Evolutionary conservation across 345 rosid genomes (phyloP).

Genomic region (Boechera retrofracta): DNA sequence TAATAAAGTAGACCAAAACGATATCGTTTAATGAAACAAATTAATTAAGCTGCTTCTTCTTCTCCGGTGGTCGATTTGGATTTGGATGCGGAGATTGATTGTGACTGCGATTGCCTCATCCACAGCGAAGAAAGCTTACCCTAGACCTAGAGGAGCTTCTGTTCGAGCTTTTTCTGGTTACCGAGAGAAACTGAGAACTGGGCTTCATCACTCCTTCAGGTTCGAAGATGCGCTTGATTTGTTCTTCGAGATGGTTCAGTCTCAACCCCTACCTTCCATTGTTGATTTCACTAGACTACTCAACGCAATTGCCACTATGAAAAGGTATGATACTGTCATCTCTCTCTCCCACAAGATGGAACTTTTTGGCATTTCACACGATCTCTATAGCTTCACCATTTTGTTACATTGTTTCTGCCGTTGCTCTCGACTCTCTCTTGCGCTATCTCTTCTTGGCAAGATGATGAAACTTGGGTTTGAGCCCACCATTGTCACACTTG

Average conservation of each 20-base stretch:
- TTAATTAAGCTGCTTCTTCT: not conserved
- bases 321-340: slow-evolving; percentile 11
- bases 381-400: slow-evolving; percentile 33
- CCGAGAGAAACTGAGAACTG: slow-evolving; percentile 13
- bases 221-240: slow-evolving; percentile 31
- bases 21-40: not conserved
- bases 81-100: slow-evolving; percentile 33
- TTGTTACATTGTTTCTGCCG: slow-evolving; percentile 16
- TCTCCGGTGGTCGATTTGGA: not conserved
- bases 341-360: slow-evolving; percentile 9
- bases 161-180: slow-evolving; percentile 5
- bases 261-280: slow-evolving; percentile 27
- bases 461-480: slow-evolving; percentile 29
- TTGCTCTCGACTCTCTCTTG: slow-evolving; percentile 12
- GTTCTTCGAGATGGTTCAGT: slow-evolving; percentile 31
- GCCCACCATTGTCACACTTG: slow-evolving; percentile 20
- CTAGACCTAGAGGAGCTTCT: not conserved
- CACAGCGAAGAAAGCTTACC: not conserved
- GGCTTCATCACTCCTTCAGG: not conserved
- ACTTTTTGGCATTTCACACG: slow-evolving; percentile 5
- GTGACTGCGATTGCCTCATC: slow-evolving; percentile 15
- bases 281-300: slow-evolving; percentile 34
- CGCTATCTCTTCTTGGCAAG: slow-evolving; percentile 5
- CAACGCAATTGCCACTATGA: not conserved
- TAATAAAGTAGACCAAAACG: not conserved